Percentiles rank a stretch among this genome's conserved stretches.
These are phyloP conservation scores for Ceratobasidium sp. DNA, from an alignment of 1,284 basidiomycete species.

Conservation along the genomic window DNA sequence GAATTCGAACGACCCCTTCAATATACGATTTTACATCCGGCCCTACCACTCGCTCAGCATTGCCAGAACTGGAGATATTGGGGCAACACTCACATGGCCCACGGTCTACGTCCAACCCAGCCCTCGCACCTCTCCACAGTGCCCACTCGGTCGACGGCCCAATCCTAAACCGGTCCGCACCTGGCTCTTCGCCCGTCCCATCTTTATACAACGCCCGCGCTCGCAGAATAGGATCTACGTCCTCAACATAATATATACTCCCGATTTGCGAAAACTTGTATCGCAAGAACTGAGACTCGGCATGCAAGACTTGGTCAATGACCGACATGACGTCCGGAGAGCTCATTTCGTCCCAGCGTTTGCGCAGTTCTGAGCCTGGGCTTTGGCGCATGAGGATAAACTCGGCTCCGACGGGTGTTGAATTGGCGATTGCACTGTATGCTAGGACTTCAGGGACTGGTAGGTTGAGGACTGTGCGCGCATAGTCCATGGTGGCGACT, in stretches of 20 bases:
- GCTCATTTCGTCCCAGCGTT: conserved; percentile 42
- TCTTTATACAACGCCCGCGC: conserved; percentile 42
- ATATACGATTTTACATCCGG: not conserved
- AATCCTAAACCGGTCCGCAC: conserved; percentile 44
- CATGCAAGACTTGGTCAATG: conserved; percentile 43
- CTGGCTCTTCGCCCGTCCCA: conserved; percentile 24
- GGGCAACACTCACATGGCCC: conserved; percentile 48
- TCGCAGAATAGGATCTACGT: conserved; percentile 46
- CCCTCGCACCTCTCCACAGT: conserved; percentile 46
- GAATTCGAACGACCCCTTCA: conserved; percentile 35
- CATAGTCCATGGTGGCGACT: conserved; percentile 53
- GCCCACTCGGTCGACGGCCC: conserved; percentile 45
- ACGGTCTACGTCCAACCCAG: conserved; percentile 43
- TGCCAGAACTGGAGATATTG: not conserved
- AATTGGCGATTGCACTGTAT: conserved; percentile 46
- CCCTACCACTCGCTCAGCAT: not conserved
- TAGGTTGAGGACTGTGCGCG: conserved; percentile 46
- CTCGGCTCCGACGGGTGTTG: conserved; percentile 49
- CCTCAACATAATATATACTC: conserved; percentile 51
- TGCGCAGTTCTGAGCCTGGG: conserved; percentile 46
- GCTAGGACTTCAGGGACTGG: conserved; percentile 50
- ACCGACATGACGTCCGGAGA: not conserved
- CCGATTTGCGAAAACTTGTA: conserved; percentile 49
- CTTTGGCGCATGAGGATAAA: conserved; percentile 53
- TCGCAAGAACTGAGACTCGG: conserved; percentile 43